Percentiles rank a stretch among this genome's conserved stretches.
Conservation (phyloP, 768 basidiomycete species). For the Favolaschia claudopus region DNA sequence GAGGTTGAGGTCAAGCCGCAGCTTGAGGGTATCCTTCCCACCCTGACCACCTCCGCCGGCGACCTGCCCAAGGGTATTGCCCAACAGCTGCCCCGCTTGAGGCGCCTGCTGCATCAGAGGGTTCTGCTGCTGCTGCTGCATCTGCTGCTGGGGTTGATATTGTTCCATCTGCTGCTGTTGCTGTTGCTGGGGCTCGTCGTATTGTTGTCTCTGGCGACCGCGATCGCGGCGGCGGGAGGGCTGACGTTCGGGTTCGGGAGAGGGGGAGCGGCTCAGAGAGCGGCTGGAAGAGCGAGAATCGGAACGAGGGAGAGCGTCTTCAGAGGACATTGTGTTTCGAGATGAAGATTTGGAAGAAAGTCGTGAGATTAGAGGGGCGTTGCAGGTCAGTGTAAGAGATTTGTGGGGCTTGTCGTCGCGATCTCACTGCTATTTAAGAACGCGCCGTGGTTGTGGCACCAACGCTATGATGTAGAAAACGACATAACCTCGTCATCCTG, state of each 20-base stretch:
- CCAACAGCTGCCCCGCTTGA: background rate
- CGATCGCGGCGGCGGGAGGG: slow-evolving; percentile 3
- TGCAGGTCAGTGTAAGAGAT: no score
- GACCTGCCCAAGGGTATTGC: slow-evolving; percentile 1
- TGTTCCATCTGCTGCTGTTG: background rate
- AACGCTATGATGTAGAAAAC: no score
- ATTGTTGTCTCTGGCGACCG: background rate
- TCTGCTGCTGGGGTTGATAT: slow-evolving; percentile 3
- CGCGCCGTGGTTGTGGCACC: no score
- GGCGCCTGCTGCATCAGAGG: slow-evolving; percentile 5
- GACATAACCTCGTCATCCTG: no score
- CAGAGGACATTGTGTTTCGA: background rate
- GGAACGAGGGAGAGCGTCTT: slow-evolving; percentile 2
- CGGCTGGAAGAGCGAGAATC: slow-evolving; percentile 1
- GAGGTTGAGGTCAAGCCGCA: slow-evolving; percentile 28
- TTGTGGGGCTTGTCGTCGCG: no score
- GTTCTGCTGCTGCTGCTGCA: background rate
- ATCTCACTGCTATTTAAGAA: no score
- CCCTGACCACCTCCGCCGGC: background rate
- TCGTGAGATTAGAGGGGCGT: no score
- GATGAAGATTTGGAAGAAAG: no score
- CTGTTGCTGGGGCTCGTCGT: background rate
- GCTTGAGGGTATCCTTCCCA: slow-evolving; percentile 25
- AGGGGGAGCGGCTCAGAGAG: background rate
- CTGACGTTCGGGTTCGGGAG: slow-evolving; percentile 13